Base-by-base conservation (phyloP, 208 protist species). In the Leishmania mexicana region DNA sequence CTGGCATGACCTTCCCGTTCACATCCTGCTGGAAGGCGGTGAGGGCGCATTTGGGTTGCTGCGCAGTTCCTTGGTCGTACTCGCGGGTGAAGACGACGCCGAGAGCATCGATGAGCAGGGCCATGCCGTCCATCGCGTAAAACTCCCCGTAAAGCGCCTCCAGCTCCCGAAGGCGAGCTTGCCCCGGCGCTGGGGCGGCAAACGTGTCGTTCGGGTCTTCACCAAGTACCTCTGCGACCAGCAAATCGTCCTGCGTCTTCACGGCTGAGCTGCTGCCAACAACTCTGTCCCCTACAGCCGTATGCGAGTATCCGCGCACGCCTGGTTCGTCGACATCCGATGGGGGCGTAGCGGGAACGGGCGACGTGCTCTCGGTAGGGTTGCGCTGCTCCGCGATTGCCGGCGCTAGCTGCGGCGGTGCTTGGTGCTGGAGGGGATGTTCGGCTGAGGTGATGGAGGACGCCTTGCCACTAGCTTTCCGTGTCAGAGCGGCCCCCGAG, bases 61-160 rank as follows among this genome's bases (percentile, higher is more conserved):
- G 47, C 13, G 49, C 24, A 7, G 40, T 0, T 28, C 62, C 78
- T 49, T 84, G 64, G 62, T 94, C 85, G 87, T 92, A 95, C 79
- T 95, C 88, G 17, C 86, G 86, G 11, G 79, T 81, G 76, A 93
- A 94, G 51, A 95, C 82, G n/a, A 95, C 75, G 62, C 76, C 83
- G 19, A 94, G 83, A 51, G 83, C 86, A 64, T 89, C 89, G 13
- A 57, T 75, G 42, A 97, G 65, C 65, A 97, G 80, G 17, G 85
- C 70, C 72, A 94, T 87, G 65, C 92, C 92, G 70, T 91, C 81
- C 71, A 85, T 31, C 11, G 45, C 40, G 84, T 95, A 94, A 40
- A 75, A 51, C 49, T 88, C 81, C 6, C 85, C 84, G 77, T 94
- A 94, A 10, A 95, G 65, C 76, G 85, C 77, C 67, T 93, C 81